phyloP scores from a whole-genome alignment of 306 rosid species.

The Castanea mollissima region DNA sequence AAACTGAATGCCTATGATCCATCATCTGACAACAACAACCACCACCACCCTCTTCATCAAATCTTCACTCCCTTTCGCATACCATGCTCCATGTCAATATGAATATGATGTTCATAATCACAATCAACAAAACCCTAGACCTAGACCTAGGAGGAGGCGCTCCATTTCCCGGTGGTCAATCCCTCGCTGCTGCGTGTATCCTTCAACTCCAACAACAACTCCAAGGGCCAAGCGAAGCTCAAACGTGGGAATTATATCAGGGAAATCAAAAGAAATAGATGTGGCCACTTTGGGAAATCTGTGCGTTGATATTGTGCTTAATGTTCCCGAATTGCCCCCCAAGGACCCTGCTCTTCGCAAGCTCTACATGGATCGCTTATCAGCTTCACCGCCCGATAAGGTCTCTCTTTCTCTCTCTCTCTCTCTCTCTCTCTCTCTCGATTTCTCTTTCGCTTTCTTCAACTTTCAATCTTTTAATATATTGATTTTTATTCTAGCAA shows the following conservation, averaged over 20 bases:
- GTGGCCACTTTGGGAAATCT: conserved; percentile 87
- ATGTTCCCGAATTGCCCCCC: conserved; percentile 80
- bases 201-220: too few species aligned
- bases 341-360: conserved; percentile 46
- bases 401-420: conserved; percentile 24
- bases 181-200: conserved; percentile 1
- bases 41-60: too few species aligned
- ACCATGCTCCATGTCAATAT: too few species aligned
- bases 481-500: conserved; percentile 34
- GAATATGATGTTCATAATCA: too few species aligned
- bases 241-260: conserved; percentile 7
- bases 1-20: too few species aligned
- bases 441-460: background rate
- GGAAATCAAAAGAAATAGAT: conserved; percentile 60
- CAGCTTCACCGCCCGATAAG: conserved; percentile 80
- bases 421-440: background rate
- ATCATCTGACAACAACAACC: too few species aligned
- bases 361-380: conserved; percentile 72
- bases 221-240: conserved; percentile 12
- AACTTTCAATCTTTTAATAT: background rate
- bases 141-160: background rate
- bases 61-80: too few species aligned
- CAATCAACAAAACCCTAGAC: background rate
- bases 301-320: conserved; percentile 87
- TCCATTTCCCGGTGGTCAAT: conserved; percentile 1